Base-by-base conservation (phyloP, 192 early-diverging fungal species). In the Coemansia sp. region DNA sequence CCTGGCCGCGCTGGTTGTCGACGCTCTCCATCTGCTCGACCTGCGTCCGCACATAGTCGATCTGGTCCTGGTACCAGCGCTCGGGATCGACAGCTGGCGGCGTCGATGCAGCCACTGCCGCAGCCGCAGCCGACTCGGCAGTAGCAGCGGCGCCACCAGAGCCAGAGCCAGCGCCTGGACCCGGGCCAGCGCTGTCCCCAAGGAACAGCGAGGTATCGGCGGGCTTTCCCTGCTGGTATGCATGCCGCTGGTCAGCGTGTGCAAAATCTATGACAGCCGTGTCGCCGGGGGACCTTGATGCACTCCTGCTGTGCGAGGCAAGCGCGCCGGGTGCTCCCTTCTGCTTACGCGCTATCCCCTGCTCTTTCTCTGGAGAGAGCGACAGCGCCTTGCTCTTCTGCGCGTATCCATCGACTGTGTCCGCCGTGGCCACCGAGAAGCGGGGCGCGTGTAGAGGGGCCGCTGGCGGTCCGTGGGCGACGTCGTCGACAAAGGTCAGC, bases 11-110 rank as follows among this genome's bases (percentile, higher is more conserved):
- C 72, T 71, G 71, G 32, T 55, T 56, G 32, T 71, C 77, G 8
- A 62, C 46, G 36, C 67, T 74, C 47, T 74, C 77, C 68, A 80
- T 74, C 39, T 71, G 77, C 60, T 80, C 77, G 10, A 80, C 77
- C 47, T 80, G 77, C 1, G 30, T 74, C 34, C 77, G 71, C 68
- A 80, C 77, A 28, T 80, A 80, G 71, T 80, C 65, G 57, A 80
- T 80, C 50, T 80, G 77, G 10, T 65, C 72, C 36, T 58, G 72
- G 68, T 80, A 80, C 77, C 77, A 80, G 60, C 60, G 68, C 49
- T 80, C 77, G 36, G 69, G 55, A 35, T 68, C 68, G 10, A 57
- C 77, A 0, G 56, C 60, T 13, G 67, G 67, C 23, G 75, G 63
- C 29, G 70, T 65, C 7, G 63, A 34, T 16, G 52, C 60, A 4